These are phyloP conservation scores for Vaccinium myrtillus DNA, from an alignment of 148 eudicot genomes.

Conservation along the genomic window DNA sequence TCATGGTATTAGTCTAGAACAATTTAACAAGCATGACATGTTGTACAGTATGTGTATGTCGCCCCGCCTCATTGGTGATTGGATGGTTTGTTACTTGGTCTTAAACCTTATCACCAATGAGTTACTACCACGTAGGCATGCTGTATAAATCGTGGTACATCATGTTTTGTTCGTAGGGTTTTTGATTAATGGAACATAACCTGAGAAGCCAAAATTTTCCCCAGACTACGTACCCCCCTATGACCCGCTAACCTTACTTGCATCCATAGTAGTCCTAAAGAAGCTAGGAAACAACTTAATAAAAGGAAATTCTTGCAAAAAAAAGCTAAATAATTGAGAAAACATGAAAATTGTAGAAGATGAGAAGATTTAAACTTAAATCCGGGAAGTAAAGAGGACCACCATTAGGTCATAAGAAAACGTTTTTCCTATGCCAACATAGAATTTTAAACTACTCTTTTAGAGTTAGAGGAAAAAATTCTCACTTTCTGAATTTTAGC, in stretches of 20 bases:
- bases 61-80: neutral
- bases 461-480: neutral
- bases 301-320: neutral
- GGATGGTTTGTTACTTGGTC: slow-evolving; percentile 1
- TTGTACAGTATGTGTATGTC: neutral
- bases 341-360: neutral
- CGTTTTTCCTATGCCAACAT: neutral
- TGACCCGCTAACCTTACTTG: neutral
- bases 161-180: neutral
- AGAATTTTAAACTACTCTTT: neutral
- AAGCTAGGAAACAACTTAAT: neutral
- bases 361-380: neutral
- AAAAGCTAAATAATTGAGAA: neutral
- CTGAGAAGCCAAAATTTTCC: neutral
- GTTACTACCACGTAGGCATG: neutral
- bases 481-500: neutral
- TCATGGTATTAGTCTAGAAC: neutral
- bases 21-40: neutral
- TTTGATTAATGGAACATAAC: neutral
- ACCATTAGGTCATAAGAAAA: neutral
- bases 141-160: neutral
- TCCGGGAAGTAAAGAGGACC: neutral
- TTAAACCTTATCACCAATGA: neutral
- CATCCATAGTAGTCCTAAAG: neutral
- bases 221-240: neutral